These are phyloP conservation scores for Colletotrichum horii DNA, from an alignment of 2,329 filamentous ascomycete genomes.

Conservation along the genomic window DNA sequence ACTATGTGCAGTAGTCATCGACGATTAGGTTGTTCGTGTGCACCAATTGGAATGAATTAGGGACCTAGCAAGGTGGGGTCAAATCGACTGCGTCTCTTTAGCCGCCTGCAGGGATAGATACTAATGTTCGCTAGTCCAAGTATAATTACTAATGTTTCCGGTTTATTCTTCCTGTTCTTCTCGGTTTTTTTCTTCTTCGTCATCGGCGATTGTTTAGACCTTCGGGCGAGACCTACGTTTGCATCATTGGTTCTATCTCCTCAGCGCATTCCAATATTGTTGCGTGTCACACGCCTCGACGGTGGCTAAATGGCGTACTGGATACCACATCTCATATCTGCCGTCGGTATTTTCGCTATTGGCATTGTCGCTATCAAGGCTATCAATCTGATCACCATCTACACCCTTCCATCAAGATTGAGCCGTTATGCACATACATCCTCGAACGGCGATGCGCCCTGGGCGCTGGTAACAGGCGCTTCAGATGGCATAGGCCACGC, in stretches of 20 bases:
- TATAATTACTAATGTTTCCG: background rate
- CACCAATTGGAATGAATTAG: background rate
- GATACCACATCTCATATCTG: background rate
- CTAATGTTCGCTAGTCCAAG: background rate
- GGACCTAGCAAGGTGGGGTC: background rate
- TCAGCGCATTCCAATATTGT: background rate
- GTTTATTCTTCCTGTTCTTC: background rate
- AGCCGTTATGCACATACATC: background rate
- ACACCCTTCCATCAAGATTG: background rate
- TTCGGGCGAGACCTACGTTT: background rate
- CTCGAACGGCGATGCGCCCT: background rate
- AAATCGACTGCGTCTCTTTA: background rate
- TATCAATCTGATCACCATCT: background rate
- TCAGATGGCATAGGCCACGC: background rate
- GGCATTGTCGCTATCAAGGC: background rate
- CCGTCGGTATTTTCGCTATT: background rate
- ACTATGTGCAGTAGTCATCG: background rate
- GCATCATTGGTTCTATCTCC: background rate
- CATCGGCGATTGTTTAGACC: fast-evolving
- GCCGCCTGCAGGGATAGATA: background rate
- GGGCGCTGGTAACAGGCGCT: background rate
- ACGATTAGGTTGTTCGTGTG: background rate
- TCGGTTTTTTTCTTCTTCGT: background rate
- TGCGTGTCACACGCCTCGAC: background rate
- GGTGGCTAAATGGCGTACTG: background rate